Evolutionary conservation across 2,329 filamentous ascomycete species (phyloP).

Genomic region (Diaporthe sp.): DNA sequence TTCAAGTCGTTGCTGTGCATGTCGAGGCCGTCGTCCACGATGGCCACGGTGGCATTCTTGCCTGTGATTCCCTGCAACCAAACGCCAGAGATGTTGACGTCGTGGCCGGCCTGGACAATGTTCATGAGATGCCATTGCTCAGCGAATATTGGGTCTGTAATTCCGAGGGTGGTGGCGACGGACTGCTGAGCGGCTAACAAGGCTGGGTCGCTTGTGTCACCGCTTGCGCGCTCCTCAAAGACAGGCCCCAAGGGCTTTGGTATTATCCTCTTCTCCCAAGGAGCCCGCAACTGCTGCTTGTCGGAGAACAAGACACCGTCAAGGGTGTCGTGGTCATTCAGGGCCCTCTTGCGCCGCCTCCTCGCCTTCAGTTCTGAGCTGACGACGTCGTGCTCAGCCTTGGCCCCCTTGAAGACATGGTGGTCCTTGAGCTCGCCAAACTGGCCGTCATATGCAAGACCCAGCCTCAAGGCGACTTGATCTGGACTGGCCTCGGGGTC

Average conservation of each 20-base stretch:
- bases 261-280: slow-evolving; percentile 66
- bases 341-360: slow-evolving; percentile 73
- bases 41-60: slow-evolving; percentile 88
- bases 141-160: slow-evolving; percentile 89
- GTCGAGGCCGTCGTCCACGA: slow-evolving; percentile 96
- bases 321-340: slow-evolving; percentile 70
- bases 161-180: slow-evolving; percentile 77
- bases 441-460: slow-evolving; percentile 84
- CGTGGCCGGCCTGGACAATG: slow-evolving; percentile 83
- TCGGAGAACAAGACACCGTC: slow-evolving; percentile 83
- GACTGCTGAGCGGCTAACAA: slow-evolving; percentile 68
- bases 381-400: slow-evolving; percentile 72
- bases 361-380: slow-evolving; percentile 66
- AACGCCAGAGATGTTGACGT: slow-evolving; percentile 95
- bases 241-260: slow-evolving; percentile 54
- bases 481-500: slow-evolving; percentile 74
- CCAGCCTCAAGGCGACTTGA: slow-evolving; percentile 79
- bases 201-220: slow-evolving; percentile 46
- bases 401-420: slow-evolving; percentile 85
- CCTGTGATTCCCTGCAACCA: slow-evolving; percentile 95
- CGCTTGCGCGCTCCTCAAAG: slow-evolving; percentile 35
- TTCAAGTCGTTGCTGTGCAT: slow-evolving; percentile 95
- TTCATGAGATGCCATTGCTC: slow-evolving; percentile 98
- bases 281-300: slow-evolving; percentile 74
- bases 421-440: slow-evolving; percentile 85